Evolutionary conservation across 2,329 filamentous ascomycete genomes (phyloP).

Genomic region (Pseudohalonectria lignicola): DNA sequence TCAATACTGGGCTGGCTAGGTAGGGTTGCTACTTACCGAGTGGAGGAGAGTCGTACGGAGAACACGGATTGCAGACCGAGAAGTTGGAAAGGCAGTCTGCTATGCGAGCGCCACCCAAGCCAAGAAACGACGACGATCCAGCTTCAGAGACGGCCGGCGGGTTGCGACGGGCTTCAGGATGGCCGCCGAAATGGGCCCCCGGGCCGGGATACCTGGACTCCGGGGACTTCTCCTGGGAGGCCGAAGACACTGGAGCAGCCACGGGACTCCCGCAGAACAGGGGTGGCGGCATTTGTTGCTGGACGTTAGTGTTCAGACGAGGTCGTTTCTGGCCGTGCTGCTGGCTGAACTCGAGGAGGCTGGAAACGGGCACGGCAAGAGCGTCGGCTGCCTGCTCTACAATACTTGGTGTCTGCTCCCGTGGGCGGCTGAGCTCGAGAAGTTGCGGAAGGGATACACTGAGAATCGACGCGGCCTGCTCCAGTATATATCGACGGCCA

Average conservation of each 20-base stretch:
- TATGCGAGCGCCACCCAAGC: slow-evolving; percentile 17
- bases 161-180: slow-evolving; percentile 5
- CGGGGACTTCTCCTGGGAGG: slow-evolving; percentile 20
- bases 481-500: slow-evolving; percentile 13
- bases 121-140: slow-evolving; percentile 8
- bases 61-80: slow-evolving; percentile 22
- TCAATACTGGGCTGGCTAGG: too few species aligned
- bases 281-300: too few species aligned
- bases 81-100: slow-evolving; percentile 21
- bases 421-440: slow-evolving; percentile 8
- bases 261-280: slow-evolving; percentile 16
- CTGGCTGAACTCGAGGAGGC: slow-evolving; percentile 16
- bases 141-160: slow-evolving; percentile 8
- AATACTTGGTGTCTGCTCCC: slow-evolving; percentile 14
- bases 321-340: slow-evolving; percentile 13
- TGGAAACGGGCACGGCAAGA: slow-evolving; percentile 16
- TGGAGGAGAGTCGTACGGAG: slow-evolving; percentile 18
- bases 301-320: slow-evolving; percentile 14
- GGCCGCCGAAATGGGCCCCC: slow-evolving; percentile 1
- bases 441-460: slow-evolving; percentile 9
- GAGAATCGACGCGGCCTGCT: slow-evolving; percentile 11
- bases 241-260: slow-evolving; percentile 16
- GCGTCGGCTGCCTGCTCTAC: slow-evolving; percentile 20
- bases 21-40: too few species aligned
- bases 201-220: slow-evolving; percentile 11